Conservation (phyloP, 345 rosid species). For the Brassica rapa region DNA sequence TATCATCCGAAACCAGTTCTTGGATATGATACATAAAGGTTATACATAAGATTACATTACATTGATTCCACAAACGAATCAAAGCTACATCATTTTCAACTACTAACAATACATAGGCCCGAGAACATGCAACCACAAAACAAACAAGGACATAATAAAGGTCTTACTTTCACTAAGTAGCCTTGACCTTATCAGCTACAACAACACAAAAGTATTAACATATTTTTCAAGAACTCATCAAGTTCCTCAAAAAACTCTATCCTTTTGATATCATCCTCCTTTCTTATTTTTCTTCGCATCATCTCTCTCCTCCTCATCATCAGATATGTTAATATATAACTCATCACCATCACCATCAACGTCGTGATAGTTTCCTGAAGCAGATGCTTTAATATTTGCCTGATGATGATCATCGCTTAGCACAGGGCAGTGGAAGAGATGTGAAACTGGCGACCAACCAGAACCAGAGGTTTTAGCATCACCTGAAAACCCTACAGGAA, state of each 20-base stretch:
- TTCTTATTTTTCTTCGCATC: conserved; percentile 41
- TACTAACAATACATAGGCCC: conserved; percentile 32
- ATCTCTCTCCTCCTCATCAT: conserved; percentile 47
- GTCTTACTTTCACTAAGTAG: conserved; percentile 49
- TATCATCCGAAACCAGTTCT: not conserved
- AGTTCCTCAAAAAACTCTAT: conserved; percentile 68
- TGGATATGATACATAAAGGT: not conserved
- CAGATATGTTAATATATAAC: not conserved
- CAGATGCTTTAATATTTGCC: not conserved
- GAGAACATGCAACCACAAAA: conserved; percentile 24
- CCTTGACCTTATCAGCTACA: conserved; percentile 65
- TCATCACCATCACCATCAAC: conserved; percentile 37
- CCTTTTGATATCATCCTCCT: conserved; percentile 67
- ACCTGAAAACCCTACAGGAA: conserved; percentile 60
- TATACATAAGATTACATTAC: not conserved
- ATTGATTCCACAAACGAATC: conserved; percentile 13
- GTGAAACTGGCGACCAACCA: conserved; percentile 68
- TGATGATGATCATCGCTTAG: conserved; percentile 11
- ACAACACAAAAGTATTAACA: conserved; percentile 70
- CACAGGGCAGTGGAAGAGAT: conserved; percentile 49
- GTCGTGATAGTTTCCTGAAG: conserved; percentile 31
- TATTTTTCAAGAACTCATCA: conserved; percentile 72
- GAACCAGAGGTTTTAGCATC: conserved; percentile 23
- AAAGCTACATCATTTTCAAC: conserved; percentile 25
- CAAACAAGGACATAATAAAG: conserved; percentile 13